Base-by-base conservation (phyloP, 129 eudicot species). In the Pittosporum tobira region DNA sequence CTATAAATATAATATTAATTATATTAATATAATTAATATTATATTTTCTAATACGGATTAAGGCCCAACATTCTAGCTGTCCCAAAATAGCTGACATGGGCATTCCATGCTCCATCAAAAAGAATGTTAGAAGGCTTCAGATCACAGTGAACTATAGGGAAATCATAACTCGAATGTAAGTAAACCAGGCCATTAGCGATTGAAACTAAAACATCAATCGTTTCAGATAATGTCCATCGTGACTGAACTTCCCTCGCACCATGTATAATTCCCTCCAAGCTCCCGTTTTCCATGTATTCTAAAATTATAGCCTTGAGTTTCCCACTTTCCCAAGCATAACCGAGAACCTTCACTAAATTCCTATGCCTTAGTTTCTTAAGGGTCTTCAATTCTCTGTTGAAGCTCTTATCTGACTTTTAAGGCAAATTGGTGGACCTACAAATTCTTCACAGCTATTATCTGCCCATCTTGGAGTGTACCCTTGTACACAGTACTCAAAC, bases 21-120 rank as follows among this genome's bases (percentile, higher is more conserved):
- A n/a, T n/a, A n/a, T n/a, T n/a, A n/a, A n/a, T n/a, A n/a, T n/a
- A n/a, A n/a, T n/a, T n/a, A n/a, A n/a, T n/a, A n/a, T n/a, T n/a
- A n/a, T n/a, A n/a, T n/a, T n/a, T n/a, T n/a, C n/a, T n/a, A n/a
- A n/a, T n/a, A n/a, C n/a, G n/a, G n/a, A n/a, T 77, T 76, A 63
- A 82, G 59, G 9, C 94, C 96, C 7, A 93, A 71, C 43, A 93
- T 79, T 47, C 94, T 48, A 26, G 99, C 94, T 0, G 96, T 93
- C 48, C 99, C 99, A 54, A 93, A 93, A 63, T 93, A 96, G 21
- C 96, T 79, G n/a, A 93, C 99, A 63, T 75, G 99, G 26, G 82
- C 96, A 38, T 76, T 83, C 81, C 84, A 76, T 9, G 77, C 62
- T 23, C 57, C 80, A 59, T 93, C 88, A 37, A 87, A 61, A 36